A percentile compares a stretch with the other conserved stretches of the same genome.
Conservation (phyloP, 352 stramenopile species). For the Pythium dissotocum region DNA sequence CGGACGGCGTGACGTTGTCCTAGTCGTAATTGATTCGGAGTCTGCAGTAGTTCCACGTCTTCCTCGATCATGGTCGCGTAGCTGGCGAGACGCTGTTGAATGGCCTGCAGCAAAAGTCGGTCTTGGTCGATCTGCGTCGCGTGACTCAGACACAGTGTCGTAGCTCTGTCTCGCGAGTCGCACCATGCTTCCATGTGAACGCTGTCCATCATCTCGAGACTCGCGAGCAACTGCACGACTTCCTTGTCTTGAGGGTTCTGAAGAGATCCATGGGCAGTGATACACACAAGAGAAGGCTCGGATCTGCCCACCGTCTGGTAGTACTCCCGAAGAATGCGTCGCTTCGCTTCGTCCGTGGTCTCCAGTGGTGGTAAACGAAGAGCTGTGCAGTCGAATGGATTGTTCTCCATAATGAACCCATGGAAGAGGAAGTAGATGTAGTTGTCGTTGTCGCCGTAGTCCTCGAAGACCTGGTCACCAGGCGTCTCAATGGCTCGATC, state of each 20-base stretch:
- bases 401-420: constrained; percentile 88
- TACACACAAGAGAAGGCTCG: constrained; percentile 9
- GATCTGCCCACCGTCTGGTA: background rate
- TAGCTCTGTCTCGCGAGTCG: constrained; percentile 4
- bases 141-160: constrained; percentile 40
- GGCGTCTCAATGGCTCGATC: constrained; percentile 46
- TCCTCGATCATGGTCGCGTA: constrained; percentile 48
- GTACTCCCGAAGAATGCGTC: constrained; percentile 4
- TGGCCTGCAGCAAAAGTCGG: constrained; percentile 1
- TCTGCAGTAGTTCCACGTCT: constrained; percentile 27
- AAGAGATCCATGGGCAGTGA: constrained; percentile 15
- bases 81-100: constrained; percentile 14
- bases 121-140: constrained; percentile 11
- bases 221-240: constrained; percentile 7
- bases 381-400: constrained; percentile 87
- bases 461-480: constrained; percentile 86
- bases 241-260: constrained; percentile 9
- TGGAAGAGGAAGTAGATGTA: constrained; percentile 88
- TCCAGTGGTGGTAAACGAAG: constrained; percentile 36
- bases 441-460: constrained; percentile 95
- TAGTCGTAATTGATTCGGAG: background rate
- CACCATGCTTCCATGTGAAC: constrained; percentile 29
- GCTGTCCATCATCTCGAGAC: constrained; percentile 19
- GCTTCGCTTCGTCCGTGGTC: background rate
- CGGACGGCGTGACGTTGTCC: constrained; percentile 29